phyloP scores from a whole-genome alignment of 805 yeast species.

The Allodekkera sacchari region DNA sequence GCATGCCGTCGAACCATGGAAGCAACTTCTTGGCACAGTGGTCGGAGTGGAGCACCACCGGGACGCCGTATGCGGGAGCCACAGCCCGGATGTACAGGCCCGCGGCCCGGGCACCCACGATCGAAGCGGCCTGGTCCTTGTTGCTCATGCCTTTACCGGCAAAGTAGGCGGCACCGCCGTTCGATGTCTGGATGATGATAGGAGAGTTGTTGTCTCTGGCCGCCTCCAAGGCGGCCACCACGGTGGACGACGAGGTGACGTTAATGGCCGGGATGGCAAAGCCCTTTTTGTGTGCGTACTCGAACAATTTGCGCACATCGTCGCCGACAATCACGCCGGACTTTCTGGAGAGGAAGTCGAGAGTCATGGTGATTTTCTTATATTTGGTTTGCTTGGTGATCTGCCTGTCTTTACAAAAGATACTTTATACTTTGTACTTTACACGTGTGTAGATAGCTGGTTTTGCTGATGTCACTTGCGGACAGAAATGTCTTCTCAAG shows the following conservation, averaged over 20 bases:
- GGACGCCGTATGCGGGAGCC: conserved; percentile 95
- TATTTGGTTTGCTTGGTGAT: not conserved
- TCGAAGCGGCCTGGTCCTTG: conserved; percentile 88
- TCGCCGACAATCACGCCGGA: conserved; percentile 99
- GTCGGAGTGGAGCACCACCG: conserved; percentile 95
- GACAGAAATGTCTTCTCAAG: too few relatives aligned
- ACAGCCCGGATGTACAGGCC: conserved; percentile 95
- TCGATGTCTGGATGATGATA: conserved; percentile 92
- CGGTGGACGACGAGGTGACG: conserved; percentile 96
- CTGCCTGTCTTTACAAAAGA: too few relatives aligned
- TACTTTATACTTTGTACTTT: too few relatives aligned
- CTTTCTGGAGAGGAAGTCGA: conserved; percentile 78
- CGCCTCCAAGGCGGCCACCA: conserved; percentile 93
- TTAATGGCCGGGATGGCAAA: conserved; percentile 98
- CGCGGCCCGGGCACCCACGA: conserved; percentile 92
- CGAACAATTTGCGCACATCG: conserved; percentile 80
- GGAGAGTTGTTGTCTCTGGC: conserved; percentile 94
- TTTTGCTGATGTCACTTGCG: too few relatives aligned
- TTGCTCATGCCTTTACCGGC: conserved; percentile 99
- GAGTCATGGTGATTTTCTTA: conserved; percentile 16
- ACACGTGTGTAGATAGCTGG: too few relatives aligned
- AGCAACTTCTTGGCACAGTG: conserved; percentile 98
- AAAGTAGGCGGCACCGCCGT: conserved; percentile 99
- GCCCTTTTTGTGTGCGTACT: conserved; percentile 86
- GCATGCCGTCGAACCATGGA: conserved; percentile 99